Evolutionary conservation across 2,329 filamentous ascomycete species (phyloP).

Genomic region (Akanthomyces muscarius): DNA sequence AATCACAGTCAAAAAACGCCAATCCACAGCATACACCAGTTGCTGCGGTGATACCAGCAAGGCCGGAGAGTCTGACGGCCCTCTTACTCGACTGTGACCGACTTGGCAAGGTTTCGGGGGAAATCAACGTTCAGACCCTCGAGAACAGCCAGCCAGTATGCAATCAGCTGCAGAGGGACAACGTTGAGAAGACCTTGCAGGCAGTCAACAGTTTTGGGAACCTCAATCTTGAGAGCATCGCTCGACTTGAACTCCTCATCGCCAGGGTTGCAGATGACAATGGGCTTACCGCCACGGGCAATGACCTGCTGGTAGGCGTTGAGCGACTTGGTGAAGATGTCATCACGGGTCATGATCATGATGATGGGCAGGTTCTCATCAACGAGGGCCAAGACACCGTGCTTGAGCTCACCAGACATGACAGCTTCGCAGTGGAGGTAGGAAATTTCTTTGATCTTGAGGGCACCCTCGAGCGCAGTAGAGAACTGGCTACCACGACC

Average conservation of each 20-base stretch:
- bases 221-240: slow-evolving; percentile 94
- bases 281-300: slow-evolving; percentile 90
- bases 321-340: slow-evolving; percentile 97
- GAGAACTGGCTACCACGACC: slow-evolving; percentile 96
- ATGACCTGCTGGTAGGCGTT: slow-evolving; percentile 99
- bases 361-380: slow-evolving; percentile 99
- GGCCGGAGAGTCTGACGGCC: no score
- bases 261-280: slow-evolving; percentile 92
- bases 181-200: slow-evolving; percentile 97
- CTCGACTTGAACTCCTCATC: slow-evolving; percentile 86
- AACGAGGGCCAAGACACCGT: slow-evolving; percentile 93
- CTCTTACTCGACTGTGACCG: slow-evolving; percentile 91
- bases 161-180: slow-evolving; percentile 93
- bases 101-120: slow-evolving; percentile 97
- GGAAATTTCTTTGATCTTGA: slow-evolving; percentile 99
- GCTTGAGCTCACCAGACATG: slow-evolving; percentile 99
- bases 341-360: slow-evolving; percentile 96
- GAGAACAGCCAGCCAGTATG: slow-evolving; percentile 96
- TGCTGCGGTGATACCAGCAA: background rate
- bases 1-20: slow-evolving; percentile 1
- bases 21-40: background rate
- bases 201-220: slow-evolving; percentile 90
- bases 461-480: slow-evolving; percentile 91
- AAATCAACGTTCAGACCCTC: slow-evolving; percentile 98
- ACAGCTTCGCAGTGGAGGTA: slow-evolving; percentile 99